Percentiles rank a stretch among this genome's conserved stretches.
phyloP scores from a whole-genome alignment of 2,329 filamentous ascomycete species.

The Tolypocladium nubicola region DNA sequence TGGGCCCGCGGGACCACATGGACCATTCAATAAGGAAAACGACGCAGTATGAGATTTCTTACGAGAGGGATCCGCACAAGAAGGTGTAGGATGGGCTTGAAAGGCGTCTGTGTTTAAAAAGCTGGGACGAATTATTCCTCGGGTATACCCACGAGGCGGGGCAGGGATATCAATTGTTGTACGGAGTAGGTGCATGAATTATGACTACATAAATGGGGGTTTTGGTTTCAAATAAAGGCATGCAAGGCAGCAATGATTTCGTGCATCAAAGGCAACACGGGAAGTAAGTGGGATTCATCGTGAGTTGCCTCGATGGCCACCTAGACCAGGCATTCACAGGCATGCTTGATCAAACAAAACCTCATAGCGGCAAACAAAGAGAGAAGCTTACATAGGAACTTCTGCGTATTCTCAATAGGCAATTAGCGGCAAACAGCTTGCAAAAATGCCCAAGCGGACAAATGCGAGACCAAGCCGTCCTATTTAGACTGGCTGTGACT shows the following conservation, averaged over 20 bases:
- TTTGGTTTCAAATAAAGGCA: no score
- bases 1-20: background rate
- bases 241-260: background rate
- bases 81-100: background rate
- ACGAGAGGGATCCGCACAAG: constrained; percentile 12
- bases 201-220: background rate
- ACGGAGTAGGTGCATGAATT: background rate
- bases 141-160: background rate
- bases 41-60: constrained; percentile 23
- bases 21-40: constrained; percentile 22
- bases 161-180: background rate
- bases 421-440: background rate
- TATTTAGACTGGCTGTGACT: no score
- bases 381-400: no score
- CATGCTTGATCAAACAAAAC: no score
- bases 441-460: background rate
- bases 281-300: background rate
- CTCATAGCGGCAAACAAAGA: no score
- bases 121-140: background rate
- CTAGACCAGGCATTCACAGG: background rate
- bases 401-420: background rate
- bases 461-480: background rate
- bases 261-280: background rate
- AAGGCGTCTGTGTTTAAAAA: background rate
- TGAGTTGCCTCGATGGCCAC: background rate